These are phyloP conservation scores for Podaxis sp. DNA, from an alignment of 768 basidiomycete species.

Conservation along the genomic window DNA sequence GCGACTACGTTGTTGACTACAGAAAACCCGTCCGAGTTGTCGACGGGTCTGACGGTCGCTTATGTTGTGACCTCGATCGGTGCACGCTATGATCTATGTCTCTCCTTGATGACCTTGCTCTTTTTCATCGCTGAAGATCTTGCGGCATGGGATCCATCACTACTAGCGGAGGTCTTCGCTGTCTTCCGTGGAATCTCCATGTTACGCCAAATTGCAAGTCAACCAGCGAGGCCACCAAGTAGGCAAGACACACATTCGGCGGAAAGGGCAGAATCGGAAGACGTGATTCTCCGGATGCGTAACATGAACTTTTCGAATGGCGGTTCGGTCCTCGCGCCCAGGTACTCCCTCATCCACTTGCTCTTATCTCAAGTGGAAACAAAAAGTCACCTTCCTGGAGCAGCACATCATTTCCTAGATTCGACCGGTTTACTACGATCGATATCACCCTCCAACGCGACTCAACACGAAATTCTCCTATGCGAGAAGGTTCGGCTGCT, in stretches of 20 bases:
- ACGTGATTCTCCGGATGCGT: slow-evolving; percentile 66
- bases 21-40: slow-evolving; percentile 59
- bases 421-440: slow-evolving; percentile 65
- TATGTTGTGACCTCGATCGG: slow-evolving; percentile 63
- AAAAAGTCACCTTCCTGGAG: slow-evolving; percentile 48
- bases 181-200: slow-evolving; percentile 78
- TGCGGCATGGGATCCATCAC: slow-evolving; percentile 58
- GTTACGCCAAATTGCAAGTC: slow-evolving; percentile 58
- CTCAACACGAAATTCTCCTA: slow-evolving; percentile 67
- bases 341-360: slow-evolving; percentile 61
- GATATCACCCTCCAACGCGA: slow-evolving; percentile 63
- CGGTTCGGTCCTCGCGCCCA: slow-evolving; percentile 41
- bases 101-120: slow-evolving; percentile 62
- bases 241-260: slow-evolving; percentile 11
- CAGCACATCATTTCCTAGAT: slow-evolving; percentile 73
- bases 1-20: slow-evolving; percentile 48
- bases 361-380: slow-evolving; percentile 54
- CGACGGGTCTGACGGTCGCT: slow-evolving; percentile 55
- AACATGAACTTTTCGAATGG: slow-evolving; percentile 69
- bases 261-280: slow-evolving; percentile 36
- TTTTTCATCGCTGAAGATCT: slow-evolving; percentile 70
- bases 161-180: slow-evolving; percentile 73
- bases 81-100: slow-evolving; percentile 74
- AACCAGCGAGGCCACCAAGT: slow-evolving; percentile 43
- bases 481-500: slow-evolving; percentile 66